Base-by-base conservation (phyloP, 2,329 filamentous ascomycete species). In the Amylocarpus encephaloides region DNA sequence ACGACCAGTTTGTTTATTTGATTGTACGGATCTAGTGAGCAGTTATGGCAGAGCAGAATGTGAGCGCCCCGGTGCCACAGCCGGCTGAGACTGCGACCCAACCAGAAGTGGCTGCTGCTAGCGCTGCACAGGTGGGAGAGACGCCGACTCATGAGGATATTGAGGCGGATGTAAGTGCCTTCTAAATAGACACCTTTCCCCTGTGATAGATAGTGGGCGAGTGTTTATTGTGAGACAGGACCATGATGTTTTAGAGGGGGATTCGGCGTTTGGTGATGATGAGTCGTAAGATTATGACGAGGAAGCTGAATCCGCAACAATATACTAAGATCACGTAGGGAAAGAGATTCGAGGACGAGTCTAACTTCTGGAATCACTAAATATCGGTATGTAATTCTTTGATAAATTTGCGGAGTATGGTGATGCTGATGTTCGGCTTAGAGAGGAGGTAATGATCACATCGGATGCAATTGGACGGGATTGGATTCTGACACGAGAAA, bases 181-280 rank as follows among this genome's bases (percentile, higher is more conserved):
- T 7, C n/a, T 2, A 3, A 5, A 16, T 39, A 1, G 4, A 9
- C 11, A 16, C 5, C 10, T 9, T 26, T 4, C 4, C 4, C 7
- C 7, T 32, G 18, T 40, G 34, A 9, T 16, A 5, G 3, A 40
- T 40, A 5, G 13, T 40, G 16, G 16, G 15, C 15, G 12, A 4
- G 33, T n/a, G 16, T 9, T 38, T 29, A 15, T 15, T 33, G 35
- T 15, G 36, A 19, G 16, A n/a, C 10, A 51, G 49, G 49, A 48
- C 10, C 10, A 34, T 34, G 39, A 48, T 16, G 26, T n/a, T 11
- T 29, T 51, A 15, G 49, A 51, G 18, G 39, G 35, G 15, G 49
- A 51, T 34, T 51, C 49, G 2, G 49, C 49, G 13, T 48, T 51
- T 45, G 49, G 49, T 12, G 49, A 48, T 44, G 26, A 48, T 41